These are phyloP conservation scores for Parasarocladium wereldwijsianum DNA, from an alignment of 2,329 filamentous ascomycete species.

Conservation along the genomic window DNA sequence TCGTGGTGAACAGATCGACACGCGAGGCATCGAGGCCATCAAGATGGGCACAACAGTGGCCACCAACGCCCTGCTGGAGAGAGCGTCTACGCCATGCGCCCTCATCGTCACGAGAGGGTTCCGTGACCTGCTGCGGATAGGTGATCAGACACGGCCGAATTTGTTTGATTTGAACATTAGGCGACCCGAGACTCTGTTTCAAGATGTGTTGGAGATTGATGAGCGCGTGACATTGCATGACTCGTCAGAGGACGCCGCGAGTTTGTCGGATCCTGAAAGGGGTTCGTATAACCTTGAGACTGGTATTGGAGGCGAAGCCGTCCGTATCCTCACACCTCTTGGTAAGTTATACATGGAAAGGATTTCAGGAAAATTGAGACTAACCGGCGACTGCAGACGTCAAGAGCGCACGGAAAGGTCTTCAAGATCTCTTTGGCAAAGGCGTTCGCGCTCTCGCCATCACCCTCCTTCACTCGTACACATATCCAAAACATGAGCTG, in stretches of 20 bases:
- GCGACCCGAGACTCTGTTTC: slow-evolving; percentile 76
- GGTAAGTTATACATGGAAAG: slow-evolving; percentile 4
- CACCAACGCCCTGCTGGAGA: slow-evolving; percentile 78
- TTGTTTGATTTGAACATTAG: slow-evolving; percentile 84
- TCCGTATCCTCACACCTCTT: slow-evolving; percentile 41
- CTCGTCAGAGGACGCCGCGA: slow-evolving; percentile 72
- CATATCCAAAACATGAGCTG: slow-evolving; percentile 74
- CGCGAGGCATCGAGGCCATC: slow-evolving; percentile 72
- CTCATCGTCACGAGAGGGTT: slow-evolving; percentile 80
- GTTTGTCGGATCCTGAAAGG: slow-evolving; percentile 26
- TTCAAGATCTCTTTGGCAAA: slow-evolving; percentile 46
- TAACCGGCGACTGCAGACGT: slow-evolving; percentile 28
- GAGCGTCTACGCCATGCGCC: slow-evolving; percentile 78
- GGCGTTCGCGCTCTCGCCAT: slow-evolving; percentile 73
- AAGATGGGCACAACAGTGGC: slow-evolving; percentile 94
- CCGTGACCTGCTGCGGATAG: slow-evolving; percentile 74
- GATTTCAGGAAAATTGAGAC: no score
- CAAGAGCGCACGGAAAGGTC: slow-evolving; percentile 34
- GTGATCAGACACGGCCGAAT: slow-evolving; percentile 76
- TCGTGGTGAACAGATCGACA: slow-evolving; percentile 66
- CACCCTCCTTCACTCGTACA: slow-evolving; percentile 85
- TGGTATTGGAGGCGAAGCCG: slow-evolving; percentile 53
- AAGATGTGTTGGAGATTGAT: slow-evolving; percentile 73
- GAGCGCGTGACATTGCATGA: slow-evolving; percentile 85
- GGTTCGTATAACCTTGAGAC: slow-evolving; percentile 43